A percentile compares a stretch with the other conserved stretches of the same genome.
Conservation (phyloP, 768 basidiomycete species). For the Tremella mesenterica region DNA sequence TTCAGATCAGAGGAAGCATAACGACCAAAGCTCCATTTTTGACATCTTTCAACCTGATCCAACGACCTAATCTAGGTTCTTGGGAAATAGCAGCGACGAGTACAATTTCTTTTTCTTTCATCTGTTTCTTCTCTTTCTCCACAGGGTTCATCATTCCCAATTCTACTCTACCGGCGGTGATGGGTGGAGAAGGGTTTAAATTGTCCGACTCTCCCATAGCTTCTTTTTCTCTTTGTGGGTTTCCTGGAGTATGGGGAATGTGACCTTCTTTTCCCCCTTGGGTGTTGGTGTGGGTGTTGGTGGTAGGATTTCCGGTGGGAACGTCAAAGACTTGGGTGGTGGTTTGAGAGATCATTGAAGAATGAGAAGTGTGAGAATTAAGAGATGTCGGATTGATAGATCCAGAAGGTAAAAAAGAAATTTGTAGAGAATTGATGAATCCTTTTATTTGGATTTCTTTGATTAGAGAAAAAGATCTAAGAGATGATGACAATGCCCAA, state of each 20-base stretch:
- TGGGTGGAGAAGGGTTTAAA: no score
- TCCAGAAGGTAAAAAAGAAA: constrained; percentile 55
- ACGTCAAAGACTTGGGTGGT: neutral
- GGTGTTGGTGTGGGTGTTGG: no score
- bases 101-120: constrained; percentile 46
- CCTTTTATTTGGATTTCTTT: constrained; percentile 63
- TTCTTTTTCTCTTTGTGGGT: constrained; percentile 1
- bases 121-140: no score
- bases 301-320: neutral
- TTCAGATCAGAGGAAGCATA: constrained; percentile 17
- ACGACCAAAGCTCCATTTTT: constrained; percentile 66
- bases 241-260: neutral
- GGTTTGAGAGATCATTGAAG: neutral
- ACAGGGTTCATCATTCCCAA: no score
- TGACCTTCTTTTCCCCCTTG: neutral
- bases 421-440: constrained; percentile 81
- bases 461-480: constrained; percentile 62
- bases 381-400: constrained; percentile 49
- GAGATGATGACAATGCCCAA: constrained; percentile 76
- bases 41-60: constrained; percentile 66
- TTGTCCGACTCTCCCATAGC: constrained; percentile 1
- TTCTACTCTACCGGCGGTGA: no score
- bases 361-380: constrained; percentile 43
- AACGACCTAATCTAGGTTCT: constrained; percentile 82
- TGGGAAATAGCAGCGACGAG: constrained; percentile 75